These are phyloP conservation scores for Malus asiatica DNA, from an alignment of 306 rosid genomes.

Conservation along the genomic window DNA sequence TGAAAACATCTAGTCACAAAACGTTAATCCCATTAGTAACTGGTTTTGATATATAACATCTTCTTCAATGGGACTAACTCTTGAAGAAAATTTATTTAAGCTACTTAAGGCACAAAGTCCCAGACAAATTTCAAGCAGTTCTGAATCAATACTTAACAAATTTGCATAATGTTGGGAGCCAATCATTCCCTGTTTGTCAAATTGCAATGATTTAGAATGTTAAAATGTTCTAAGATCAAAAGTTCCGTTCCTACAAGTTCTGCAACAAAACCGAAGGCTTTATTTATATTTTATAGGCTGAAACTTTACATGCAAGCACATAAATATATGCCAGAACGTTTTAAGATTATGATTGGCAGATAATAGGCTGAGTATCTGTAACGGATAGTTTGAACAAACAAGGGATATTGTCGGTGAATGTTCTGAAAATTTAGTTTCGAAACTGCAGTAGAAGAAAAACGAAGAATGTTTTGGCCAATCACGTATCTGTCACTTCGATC, in stretches of 20 bases:
- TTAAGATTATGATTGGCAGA: background rate
- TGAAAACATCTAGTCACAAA: background rate
- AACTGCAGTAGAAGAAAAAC: conserved; percentile 6
- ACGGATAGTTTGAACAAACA: background rate
- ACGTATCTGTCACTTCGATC: background rate
- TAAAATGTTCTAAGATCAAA: background rate
- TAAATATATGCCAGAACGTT: background rate
- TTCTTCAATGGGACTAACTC: background rate
- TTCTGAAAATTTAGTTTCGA: background rate
- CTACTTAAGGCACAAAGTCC: background rate
- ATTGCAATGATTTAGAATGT: background rate
- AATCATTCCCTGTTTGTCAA: background rate
- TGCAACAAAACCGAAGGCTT: background rate
- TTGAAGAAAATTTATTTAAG: background rate
- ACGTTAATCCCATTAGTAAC: background rate
- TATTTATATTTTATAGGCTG: background rate
- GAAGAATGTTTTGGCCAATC: background rate
- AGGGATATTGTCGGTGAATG: background rate
- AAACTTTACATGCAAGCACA: background rate
- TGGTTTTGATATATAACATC: background rate
- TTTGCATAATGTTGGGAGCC: background rate
- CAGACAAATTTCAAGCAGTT: background rate
- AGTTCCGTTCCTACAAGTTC: background rate
- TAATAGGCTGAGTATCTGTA: background rate
- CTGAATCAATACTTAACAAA: background rate